A percentile compares a stretch with the other conserved stretches of the same genome.
Conservation (phyloP, 2,329 filamentous ascomycete species). For the Epicoccum nigrum region DNA sequence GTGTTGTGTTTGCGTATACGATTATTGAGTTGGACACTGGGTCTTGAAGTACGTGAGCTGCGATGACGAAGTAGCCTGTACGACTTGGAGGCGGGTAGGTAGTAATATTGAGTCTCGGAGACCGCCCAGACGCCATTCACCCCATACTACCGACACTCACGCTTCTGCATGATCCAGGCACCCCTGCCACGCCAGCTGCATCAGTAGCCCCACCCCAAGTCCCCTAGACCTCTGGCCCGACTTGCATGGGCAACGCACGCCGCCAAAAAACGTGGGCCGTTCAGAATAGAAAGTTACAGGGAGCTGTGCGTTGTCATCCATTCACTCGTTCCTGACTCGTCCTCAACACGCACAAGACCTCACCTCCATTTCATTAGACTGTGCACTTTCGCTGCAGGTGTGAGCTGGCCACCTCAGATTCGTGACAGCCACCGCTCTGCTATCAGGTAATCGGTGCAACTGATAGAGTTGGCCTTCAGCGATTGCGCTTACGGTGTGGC, state of each 20-base stretch:
- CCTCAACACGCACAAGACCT: conserved; percentile 31
- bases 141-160: conserved; percentile 44
- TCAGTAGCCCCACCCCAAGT: conserved; percentile 46
- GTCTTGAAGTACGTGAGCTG: conserved; percentile 23
- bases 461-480: conserved; percentile 19
- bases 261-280: conserved; percentile 48
- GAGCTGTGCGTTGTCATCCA: conserved; percentile 48
- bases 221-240: conserved; percentile 36
- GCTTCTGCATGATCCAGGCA: conserved; percentile 40
- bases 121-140: conserved; percentile 48
- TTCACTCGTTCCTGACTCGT: conserved; percentile 45
- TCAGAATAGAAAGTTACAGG: conserved; percentile 39
- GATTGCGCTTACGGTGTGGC: conserved; percentile 29
- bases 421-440: conserved; percentile 26
- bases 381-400: conserved; percentile 31
- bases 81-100: conserved; percentile 22
- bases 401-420: conserved; percentile 37
- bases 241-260: conserved; percentile 42
- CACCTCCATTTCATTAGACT: conserved; percentile 35
- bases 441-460: conserved; percentile 23
- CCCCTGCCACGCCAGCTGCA: conserved; percentile 42
- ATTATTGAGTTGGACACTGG: conserved; percentile 21
- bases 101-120: conserved; percentile 40
- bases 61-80: conserved; percentile 17
- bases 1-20: conserved; percentile 22